Conservation (phyloP, 441 rosid genomes). For the Kokia cookei region DNA sequence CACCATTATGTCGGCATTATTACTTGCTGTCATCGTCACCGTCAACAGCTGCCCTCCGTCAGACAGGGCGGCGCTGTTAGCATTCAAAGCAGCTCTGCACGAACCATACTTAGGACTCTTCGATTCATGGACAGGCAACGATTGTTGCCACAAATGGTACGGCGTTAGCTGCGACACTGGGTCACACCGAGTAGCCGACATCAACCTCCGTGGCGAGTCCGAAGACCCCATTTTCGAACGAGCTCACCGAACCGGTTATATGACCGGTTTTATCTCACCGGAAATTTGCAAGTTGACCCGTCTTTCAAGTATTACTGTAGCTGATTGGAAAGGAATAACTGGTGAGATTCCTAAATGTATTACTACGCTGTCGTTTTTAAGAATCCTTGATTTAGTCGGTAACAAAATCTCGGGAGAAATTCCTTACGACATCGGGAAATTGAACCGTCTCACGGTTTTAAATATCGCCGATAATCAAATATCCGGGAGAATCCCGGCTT, state of each 20-base stretch:
- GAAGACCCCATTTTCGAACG: conserved; percentile 56
- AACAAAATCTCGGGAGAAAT: conserved; percentile 60
- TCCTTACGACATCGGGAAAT: conserved; percentile 56
- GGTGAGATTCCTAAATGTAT: conserved; percentile 72
- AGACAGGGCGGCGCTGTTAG: conserved; percentile 60
- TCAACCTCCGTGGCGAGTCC: conserved; percentile 67
- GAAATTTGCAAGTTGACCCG: conserved; percentile 42
- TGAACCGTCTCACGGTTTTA: conserved; percentile 56
- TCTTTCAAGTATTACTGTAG: conserved; percentile 56
- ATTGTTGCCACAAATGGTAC: conserved; percentile 87
- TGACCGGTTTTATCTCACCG: conserved; percentile 59
- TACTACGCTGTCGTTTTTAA: conserved; percentile 52
- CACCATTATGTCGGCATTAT: conserved; percentile 12
- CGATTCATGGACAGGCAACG: conserved; percentile 68
- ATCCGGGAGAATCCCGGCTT: conserved; percentile 55
- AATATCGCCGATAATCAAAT: conserved; percentile 75
- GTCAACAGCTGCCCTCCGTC: conserved; percentile 62
- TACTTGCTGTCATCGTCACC: conserved; percentile 21
- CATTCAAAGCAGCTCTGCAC: conserved; percentile 57
- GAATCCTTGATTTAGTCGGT: conserved; percentile 67
- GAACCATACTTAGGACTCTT: conserved; percentile 77
- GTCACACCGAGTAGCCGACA: conserved; percentile 57
- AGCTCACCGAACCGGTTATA: conserved; percentile 48
- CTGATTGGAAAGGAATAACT: conserved; percentile 87
- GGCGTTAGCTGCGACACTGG: conserved; percentile 73